phyloP scores from a whole-genome alignment of 805 yeast species.

The Hyphopichia homilentoma region DNA sequence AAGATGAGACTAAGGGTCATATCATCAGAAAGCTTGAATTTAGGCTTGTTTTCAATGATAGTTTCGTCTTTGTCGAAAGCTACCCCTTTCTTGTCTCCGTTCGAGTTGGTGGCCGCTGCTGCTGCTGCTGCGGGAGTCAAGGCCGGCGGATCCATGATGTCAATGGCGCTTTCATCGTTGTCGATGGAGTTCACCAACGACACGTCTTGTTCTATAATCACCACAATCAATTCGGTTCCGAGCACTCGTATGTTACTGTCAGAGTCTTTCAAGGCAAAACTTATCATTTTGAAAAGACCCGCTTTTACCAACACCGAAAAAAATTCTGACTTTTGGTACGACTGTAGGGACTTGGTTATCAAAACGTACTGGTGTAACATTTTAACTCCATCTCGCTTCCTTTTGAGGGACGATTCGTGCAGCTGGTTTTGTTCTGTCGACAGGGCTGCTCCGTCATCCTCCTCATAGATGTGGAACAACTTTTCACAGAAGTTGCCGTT shows the following conservation, averaged over 20 bases:
- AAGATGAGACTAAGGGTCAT: conserved; percentile 55
- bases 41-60: conserved; percentile 3
- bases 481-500: conserved; percentile 45
- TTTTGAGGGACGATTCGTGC: conserved; percentile 11
- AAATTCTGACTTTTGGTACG: conserved; percentile 59
- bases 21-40: conserved; percentile 45
- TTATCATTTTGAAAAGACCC: conserved; percentile 68
- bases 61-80: neutral
- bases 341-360: conserved; percentile 65
- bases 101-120: neutral
- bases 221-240: conserved; percentile 76
- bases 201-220: conserved; percentile 83
- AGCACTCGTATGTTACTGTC: conserved; percentile 51
- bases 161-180: conserved; percentile 23
- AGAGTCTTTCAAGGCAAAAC: conserved; percentile 62
- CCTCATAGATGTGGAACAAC: conserved; percentile 56
- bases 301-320: conserved; percentile 58
- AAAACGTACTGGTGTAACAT: conserved; percentile 76
- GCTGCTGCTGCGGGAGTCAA: conserved; percentile 1
- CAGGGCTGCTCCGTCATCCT: conserved; percentile 2
- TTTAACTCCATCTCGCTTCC: conserved; percentile 66
- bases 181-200: conserved; percentile 46
- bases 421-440: neutral
- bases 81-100: neutral
- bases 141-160: conserved; percentile 24